These are phyloP conservation scores for Cardiospermum halicacabum DNA, from an alignment of 345 rosid genomes.

Conservation along the genomic window DNA sequence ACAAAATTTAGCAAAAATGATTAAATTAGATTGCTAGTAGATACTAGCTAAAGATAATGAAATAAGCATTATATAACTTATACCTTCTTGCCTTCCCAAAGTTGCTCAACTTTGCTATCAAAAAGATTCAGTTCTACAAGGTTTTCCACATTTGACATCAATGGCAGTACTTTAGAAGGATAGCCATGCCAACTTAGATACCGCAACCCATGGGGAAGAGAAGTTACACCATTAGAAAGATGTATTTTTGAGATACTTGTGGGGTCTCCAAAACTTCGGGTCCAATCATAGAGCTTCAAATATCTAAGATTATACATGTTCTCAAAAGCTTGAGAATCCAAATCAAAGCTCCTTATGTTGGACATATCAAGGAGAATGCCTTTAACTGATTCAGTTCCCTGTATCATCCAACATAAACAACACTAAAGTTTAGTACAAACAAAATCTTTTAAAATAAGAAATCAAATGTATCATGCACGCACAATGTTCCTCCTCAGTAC, in stretches of 20 bases:
- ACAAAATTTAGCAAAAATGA: not conserved
- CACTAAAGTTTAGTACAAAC: not conserved
- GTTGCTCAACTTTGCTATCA: not conserved
- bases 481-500: slow-evolving; percentile 14
- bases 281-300: slow-evolving; percentile 24
- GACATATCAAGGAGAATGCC: slow-evolving; percentile 28
- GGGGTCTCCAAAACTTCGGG: not conserved
- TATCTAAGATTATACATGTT: slow-evolving; percentile 31
- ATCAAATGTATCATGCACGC: not conserved
- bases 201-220: not conserved
- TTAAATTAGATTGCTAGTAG: not conserved
- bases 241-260: not conserved
- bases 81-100: not conserved
- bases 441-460: not conserved
- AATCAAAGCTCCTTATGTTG: slow-evolving; percentile 8
- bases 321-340: slow-evolving; percentile 18
- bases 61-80: not conserved
- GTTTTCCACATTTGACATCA: not conserved
- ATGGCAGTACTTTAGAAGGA: not conserved
- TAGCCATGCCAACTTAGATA: not conserved
- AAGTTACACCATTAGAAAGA: not conserved
- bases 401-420: not conserved
- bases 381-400: slow-evolving; percentile 32
- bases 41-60: not conserved
- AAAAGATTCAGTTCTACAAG: not conserved